These are phyloP conservation scores for Xylaria sp. DNA, from an alignment of 495 filamentous ascomycete genomes.

Conservation along the genomic window DNA sequence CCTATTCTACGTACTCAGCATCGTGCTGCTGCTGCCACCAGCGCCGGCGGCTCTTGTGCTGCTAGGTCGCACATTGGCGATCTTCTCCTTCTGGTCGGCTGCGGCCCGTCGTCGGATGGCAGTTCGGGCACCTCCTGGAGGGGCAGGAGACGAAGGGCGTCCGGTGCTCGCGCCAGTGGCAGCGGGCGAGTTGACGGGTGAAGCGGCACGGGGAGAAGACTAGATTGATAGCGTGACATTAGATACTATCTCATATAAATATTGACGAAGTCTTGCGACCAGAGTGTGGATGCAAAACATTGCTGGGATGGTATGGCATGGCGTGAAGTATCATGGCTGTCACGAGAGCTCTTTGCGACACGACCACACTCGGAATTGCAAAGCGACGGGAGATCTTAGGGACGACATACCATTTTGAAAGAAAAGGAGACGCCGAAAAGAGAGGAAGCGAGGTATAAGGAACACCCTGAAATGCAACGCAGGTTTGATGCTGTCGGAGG, in stretches of 20 bases:
- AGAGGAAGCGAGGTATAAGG: neutral
- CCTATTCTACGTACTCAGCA: slow-evolving; percentile 74
- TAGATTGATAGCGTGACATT: slow-evolving; percentile 35
- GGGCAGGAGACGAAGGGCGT: slow-evolving; percentile 83
- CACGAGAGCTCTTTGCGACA: slow-evolving; percentile 19
- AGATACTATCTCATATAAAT: neutral
- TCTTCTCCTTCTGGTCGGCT: slow-evolving; percentile 92
- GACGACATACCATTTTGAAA: slow-evolving; percentile 24
- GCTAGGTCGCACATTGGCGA: slow-evolving; percentile 87
- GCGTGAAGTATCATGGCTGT: neutral
- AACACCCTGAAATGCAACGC: slow-evolving; percentile 5
- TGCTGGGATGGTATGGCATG: neutral
- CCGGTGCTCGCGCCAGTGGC: slow-evolving; percentile 68
- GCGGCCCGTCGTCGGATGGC: slow-evolving; percentile 92
- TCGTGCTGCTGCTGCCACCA: slow-evolving; percentile 94
- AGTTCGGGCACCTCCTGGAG: slow-evolving; percentile 93
- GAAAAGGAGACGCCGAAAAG: slow-evolving; percentile 24
- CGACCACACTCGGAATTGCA: neutral
- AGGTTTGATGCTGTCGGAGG: neutral
- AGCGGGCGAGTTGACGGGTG: slow-evolving; percentile 60
- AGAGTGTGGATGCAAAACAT: neutral
- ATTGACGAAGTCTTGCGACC: neutral
- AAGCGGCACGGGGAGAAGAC: slow-evolving; percentile 79
- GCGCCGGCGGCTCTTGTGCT: slow-evolving; percentile 93
- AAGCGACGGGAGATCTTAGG: neutral